Base-by-base conservation (phyloP, 2,329 filamentous ascomycete species). In the Cryphonectria parasitica region DNA sequence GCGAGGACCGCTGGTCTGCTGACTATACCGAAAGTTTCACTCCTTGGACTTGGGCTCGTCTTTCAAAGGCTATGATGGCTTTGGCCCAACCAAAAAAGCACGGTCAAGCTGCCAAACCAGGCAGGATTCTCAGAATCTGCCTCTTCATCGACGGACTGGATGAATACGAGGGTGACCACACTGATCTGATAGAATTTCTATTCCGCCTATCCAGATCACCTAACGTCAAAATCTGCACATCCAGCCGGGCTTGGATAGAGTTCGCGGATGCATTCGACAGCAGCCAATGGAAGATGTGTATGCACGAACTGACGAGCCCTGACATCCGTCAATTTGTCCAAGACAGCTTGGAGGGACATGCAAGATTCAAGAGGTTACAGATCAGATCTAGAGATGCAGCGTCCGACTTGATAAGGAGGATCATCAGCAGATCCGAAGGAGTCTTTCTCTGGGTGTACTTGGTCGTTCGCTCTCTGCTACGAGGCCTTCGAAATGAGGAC, bases 361-460 rank as follows among this genome's bases (percentile, higher is more conserved):
- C 22, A 19, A 28, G 8, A 4, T 64, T 61, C 5, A 66, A 66
- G 25, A 65, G 19, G 19, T 52, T 69, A 8, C 62, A 66, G n/a
- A 34, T 31, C 3, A 62, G 39, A 34, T 4, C 25, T 31, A 65
- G 31, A 2, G 22, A 36, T 25, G 28, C 68, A n/a, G 63, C 54
- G 22, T 17, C 54, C 1, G 43, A 62, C 3, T 17, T 73, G 34
- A 52, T 73, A 22, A 17, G 34, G 13, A 58, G 60, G 1, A 60
- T 74, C 5, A 36, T 61, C 1, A 31, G 49, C 7, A 69, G 66
- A 31, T 45, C 72, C 1, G 39, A 64, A n/a, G 73, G 73, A 11
- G 73, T 74, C 1, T 73, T 74, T 19, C 72, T 74, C 36, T 74
- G 69, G 71, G 70, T 69, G 10, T 69, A 67, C 19, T 63, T 73